Base-by-base conservation (phyloP, 169 alveolate genomes). In the Fabrea salina region DNA sequence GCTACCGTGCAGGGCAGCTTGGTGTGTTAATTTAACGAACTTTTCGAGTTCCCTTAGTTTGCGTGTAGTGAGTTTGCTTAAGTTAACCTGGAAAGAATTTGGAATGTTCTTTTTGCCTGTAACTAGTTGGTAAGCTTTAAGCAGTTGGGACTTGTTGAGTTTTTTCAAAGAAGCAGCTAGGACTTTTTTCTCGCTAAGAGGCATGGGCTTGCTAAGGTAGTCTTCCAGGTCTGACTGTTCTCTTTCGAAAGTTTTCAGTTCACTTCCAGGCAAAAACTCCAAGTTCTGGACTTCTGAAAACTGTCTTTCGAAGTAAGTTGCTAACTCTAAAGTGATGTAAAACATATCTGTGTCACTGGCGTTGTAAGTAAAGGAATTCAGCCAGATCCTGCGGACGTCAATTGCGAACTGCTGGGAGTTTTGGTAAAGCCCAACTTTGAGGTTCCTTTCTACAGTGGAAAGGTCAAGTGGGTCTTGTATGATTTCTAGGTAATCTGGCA, bases 401-500 rank as follows among this genome's bases (percentile, higher is more conserved):
- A 30, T 27, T 50, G 71, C 66, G n/a, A 72, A 47, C 33, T 72
- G 54, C 8, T 8, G 16, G 11, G 70, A 50, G 70, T 33, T 72
- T 49, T n/a, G 19, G 35, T 72, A 72, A 16, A 32, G 33, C 16
- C 80, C 80, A 11, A 27, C 27, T 35, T 51, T 72, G 16, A 72
- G 70, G 37, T 72, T 72, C 16, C 66, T 22, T 35, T 72, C 80
- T 30, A 72, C 54, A 16, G 80, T 72, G 8, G 58, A 25, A 22
- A 72, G n/a, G 33, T 72, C 80, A 19, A 72, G 47, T n/a, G 80
- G 80, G 53, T 72, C 71, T 49, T 22, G 22, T 13, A 72, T 72
- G 13, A 50, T 40, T 2, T 72, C 80, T 8, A 47, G n/a, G 50
- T 72, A 72, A 35, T 53, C 80, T 16, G 80, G 80, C 19, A 67